Base-by-base conservation (phyloP, 2,329 filamentous ascomycete species). In the Colletotrichum nymphaeae region DNA sequence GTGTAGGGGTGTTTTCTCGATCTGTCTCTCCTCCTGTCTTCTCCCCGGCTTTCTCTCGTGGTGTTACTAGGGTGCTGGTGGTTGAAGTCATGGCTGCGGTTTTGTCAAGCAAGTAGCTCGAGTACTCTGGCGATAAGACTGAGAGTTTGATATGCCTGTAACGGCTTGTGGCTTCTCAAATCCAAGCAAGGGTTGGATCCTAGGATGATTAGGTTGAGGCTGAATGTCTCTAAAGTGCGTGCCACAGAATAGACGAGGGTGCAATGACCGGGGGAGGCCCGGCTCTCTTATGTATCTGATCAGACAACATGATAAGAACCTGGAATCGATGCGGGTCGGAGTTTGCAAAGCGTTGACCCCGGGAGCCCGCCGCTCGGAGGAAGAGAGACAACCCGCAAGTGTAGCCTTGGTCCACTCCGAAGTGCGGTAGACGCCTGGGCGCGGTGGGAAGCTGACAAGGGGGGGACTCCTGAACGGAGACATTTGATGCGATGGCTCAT, bases 1-100 rank as follows among this genome's bases (percentile, higher is more conserved):
- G 73, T 37, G 72, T 66, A 19, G 72, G 72, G 8, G 72, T 72
- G 28, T 59, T 68, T 4, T 74, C 72, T 9, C 63, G 56, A 11
- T 69, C 67, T 14, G 53, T 72, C 35, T 74, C 71, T 16, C 67
- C 71, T 11, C 67, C 63, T 19, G 42, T n/a, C 42, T 49, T 46
- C 55, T 57, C 16, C 12, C 26, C 52, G 37, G 14, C 59, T 5
- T 32, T 68, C 16, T 72, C 65, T 7, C 71, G 72, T 3, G 68
- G 62, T 9, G 56, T 28, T 26, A 63, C 72, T 12, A 74, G 63
- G 4, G 72, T 74, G 52, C 72, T 74, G 19, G 68, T 53, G 4
- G 58, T 67, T n/a, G 72, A 74, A 24, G 68, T 35, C 72, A 74
- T 74, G 24, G 55, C 24, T 56, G 52, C 24, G 32, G 52, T 32